phyloP scores from a whole-genome alignment of 345 rosid species.

The Zanthoxylum bungeanum region DNA sequence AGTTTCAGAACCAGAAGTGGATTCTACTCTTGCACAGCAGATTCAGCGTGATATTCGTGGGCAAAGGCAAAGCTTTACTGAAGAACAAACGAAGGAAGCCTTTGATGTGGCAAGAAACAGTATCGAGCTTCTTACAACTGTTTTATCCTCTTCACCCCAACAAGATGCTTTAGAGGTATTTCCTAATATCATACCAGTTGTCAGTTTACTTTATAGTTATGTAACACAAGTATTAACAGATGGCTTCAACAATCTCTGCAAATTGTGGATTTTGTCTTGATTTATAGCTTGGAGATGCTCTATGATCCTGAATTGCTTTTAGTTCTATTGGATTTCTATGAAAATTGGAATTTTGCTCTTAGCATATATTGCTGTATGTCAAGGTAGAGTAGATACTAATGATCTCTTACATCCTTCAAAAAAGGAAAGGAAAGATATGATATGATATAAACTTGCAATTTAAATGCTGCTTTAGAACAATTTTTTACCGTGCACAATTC shows the following conservation, averaged over 20 bases:
- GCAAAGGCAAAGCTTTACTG: conserved; percentile 55
- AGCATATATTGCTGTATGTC: too few relatives aligned
- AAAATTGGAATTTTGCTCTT: background rate
- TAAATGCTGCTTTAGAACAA: too few relatives aligned
- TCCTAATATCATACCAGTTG: conserved; percentile 5
- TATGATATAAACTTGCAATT: too few relatives aligned
- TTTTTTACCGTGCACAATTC: too few relatives aligned
- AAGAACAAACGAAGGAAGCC: conserved; percentile 89
- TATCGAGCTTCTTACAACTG: conserved; percentile 78
- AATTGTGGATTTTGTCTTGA: background rate
- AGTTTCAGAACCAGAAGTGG: conserved; percentile 55
- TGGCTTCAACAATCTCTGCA: background rate
- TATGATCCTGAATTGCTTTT: background rate
- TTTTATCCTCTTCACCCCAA: conserved; percentile 76
- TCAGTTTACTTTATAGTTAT: background rate
- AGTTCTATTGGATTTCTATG: background rate
- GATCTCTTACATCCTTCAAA: too few relatives aligned
- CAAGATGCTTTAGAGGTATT: conserved; percentile 76
- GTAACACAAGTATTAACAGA: background rate
- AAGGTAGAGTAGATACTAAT: too few relatives aligned
- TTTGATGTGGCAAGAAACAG: conserved; percentile 91
- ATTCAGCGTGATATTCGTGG: conserved; percentile 50
- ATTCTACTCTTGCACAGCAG: conserved; percentile 47
- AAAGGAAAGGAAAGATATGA: too few relatives aligned
- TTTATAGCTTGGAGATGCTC: background rate